Evolutionary conservation across 2,329 filamentous ascomycete genomes (phyloP).

Genomic region (Paraconiothyrium sp.): DNA sequence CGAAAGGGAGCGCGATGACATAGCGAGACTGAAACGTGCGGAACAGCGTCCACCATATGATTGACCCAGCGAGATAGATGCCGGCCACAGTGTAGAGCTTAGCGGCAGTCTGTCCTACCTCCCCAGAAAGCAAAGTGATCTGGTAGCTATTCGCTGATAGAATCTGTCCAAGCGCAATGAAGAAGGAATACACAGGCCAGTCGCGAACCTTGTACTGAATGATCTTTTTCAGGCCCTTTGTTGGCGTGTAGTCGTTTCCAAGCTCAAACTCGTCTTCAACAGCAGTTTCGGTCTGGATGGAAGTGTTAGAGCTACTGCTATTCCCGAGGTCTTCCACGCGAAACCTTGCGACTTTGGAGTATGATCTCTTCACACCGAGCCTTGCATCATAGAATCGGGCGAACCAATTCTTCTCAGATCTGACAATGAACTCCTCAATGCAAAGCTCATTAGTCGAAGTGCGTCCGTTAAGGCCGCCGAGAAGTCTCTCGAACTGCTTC

Average conservation of each 20-base stretch:
- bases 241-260: constrained; percentile 31
- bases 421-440: constrained; percentile 71
- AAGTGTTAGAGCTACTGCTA: constrained; percentile 11
- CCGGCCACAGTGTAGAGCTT: constrained; percentile 32
- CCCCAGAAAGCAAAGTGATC: constrained; percentile 72
- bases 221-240: constrained; percentile 29
- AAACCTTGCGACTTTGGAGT: constrained; percentile 13
- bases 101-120: constrained; percentile 54
- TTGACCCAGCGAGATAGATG: constrained; percentile 30
- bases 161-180: constrained; percentile 34
- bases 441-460: constrained; percentile 68
- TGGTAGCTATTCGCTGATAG: constrained; percentile 53
- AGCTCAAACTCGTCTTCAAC: constrained; percentile 33
- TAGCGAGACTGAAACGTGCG: constrained; percentile 66
- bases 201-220: constrained; percentile 36
- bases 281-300: constrained; percentile 9
- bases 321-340: neutral
- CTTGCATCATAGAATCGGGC: constrained; percentile 30
- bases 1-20: constrained; percentile 68
- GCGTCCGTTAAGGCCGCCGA: constrained; percentile 57
- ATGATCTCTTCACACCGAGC: constrained; percentile 24
- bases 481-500: constrained; percentile 43
- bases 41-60: constrained; percentile 72
- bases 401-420: constrained; percentile 75
- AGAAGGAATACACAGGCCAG: constrained; percentile 37